Conservation (phyloP, 768 basidiomycete genomes). For the Hypsizygus marmoreus region DNA sequence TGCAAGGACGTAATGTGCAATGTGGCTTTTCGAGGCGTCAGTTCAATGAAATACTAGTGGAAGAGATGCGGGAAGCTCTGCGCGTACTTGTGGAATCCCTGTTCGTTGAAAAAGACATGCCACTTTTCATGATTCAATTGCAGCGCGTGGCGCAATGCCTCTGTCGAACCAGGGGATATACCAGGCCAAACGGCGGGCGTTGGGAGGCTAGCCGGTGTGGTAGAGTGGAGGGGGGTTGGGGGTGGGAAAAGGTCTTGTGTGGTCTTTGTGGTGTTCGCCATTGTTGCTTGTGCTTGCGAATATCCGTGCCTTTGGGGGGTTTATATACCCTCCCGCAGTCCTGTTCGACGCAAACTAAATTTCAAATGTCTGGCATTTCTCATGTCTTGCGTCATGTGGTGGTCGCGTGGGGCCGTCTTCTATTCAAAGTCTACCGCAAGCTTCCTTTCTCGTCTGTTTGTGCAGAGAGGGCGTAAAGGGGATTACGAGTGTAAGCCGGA, state of each 20-base stretch:
- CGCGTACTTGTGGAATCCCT: slow-evolving; percentile 52
- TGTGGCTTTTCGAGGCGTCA: slow-evolving; percentile 24
- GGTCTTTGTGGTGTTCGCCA: slow-evolving; percentile 2
- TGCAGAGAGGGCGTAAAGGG: too few relatives aligned
- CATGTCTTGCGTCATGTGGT: too few relatives aligned
- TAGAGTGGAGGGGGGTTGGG: too few relatives aligned
- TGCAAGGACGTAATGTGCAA: slow-evolving; percentile 25
- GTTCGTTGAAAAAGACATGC: slow-evolving; percentile 52
- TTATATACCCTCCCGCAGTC: too few relatives aligned
- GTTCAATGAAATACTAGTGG: background rate
- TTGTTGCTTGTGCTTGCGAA: too few relatives aligned
- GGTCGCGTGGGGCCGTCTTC: too few relatives aligned
- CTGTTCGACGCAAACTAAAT: too few relatives aligned
- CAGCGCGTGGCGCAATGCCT: slow-evolving; percentile 30
- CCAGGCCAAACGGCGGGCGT: slow-evolving; percentile 34
- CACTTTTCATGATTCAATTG: slow-evolving; percentile 49
- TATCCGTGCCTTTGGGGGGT: too few relatives aligned
- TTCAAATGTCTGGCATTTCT: too few relatives aligned
- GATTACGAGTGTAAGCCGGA: too few relatives aligned
- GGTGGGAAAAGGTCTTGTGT: slow-evolving; percentile 28
- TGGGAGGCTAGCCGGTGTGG: slow-evolving; percentile 23
- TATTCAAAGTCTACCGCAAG: too few relatives aligned
- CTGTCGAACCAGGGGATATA: slow-evolving; percentile 33
- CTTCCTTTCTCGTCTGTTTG: too few relatives aligned
- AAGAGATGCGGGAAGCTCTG: background rate